These are phyloP conservation scores for Cydonia oblonga DNA, from an alignment of 331 rosid genomes.

Conservation along the genomic window DNA sequence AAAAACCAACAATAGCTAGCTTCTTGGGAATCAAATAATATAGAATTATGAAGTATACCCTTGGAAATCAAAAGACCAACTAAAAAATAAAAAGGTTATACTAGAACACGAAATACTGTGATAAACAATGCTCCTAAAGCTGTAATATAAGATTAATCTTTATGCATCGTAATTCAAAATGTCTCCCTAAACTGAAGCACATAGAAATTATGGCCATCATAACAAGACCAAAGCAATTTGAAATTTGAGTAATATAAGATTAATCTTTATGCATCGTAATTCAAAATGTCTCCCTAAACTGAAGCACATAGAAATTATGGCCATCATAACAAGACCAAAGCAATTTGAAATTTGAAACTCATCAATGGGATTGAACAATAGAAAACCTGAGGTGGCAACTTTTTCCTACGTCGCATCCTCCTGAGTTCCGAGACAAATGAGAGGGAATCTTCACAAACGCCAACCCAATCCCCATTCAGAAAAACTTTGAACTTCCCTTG, in stretches of 20 bases:
- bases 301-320: not conserved
- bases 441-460: slow-evolving; percentile 58
- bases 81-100: not conserved
- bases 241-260: too few relatives aligned
- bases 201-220: not conserved
- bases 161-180: not conserved
- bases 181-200: slow-evolving; percentile 1
- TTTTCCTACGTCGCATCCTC: slow-evolving; percentile 47
- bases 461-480: slow-evolving; percentile 89
- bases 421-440: slow-evolving; percentile 53
- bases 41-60: not conserved
- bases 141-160: not conserved
- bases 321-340: slow-evolving; percentile 4
- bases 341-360: slow-evolving; percentile 1
- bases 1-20: not conserved
- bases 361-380: slow-evolving; percentile 5
- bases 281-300: slow-evolving; percentile 2
- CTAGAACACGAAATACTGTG: not conserved
- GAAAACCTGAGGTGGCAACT: slow-evolving; percentile 62
- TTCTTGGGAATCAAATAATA: not conserved
- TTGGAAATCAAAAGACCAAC: not conserved
- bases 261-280: too few relatives aligned
- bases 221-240: slow-evolving; percentile 8
- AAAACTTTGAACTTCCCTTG: slow-evolving; percentile 54
- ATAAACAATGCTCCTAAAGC: not conserved